A percentile compares a stretch with the other conserved stretches of the same genome.
Evolutionary conservation across 2,329 filamentous ascomycete species (phyloP).

Genomic region (Xylariales sp.): DNA sequence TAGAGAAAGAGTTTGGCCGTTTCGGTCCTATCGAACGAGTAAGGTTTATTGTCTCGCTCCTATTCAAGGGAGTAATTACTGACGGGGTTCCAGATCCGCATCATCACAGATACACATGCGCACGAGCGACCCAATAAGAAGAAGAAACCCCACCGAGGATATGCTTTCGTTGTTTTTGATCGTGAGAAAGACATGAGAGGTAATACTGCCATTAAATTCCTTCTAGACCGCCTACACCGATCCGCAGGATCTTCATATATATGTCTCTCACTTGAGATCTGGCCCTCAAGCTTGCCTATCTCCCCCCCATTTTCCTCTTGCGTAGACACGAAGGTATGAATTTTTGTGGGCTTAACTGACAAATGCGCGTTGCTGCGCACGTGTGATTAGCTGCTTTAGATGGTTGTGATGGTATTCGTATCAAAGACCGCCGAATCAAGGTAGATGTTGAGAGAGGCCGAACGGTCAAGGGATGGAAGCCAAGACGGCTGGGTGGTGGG

Average conservation of each 20-base stretch:
- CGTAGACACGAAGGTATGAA: constrained; percentile 55
- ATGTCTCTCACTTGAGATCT: constrained; percentile 61
- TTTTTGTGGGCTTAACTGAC: constrained; percentile 76
- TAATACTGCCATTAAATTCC: constrained; percentile 68
- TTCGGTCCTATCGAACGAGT: constrained; percentile 95
- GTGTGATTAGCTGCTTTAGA: constrained; percentile 86
- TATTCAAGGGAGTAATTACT: constrained; percentile 10
- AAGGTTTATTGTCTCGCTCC: constrained; percentile 50
- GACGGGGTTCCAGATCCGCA: constrained; percentile 74
- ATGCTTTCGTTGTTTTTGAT: constrained; percentile 97
- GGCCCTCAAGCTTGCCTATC: constrained; percentile 70
- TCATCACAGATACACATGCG: constrained; percentile 81
- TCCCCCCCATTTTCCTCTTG: constrained; percentile 45
- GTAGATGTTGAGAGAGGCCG: constrained; percentile 97
- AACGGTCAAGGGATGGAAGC: constrained; percentile 93
- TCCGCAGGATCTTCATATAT: constrained; percentile 47
- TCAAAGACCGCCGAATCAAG: constrained; percentile 90
- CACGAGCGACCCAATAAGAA: constrained; percentile 78
- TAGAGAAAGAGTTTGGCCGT: constrained; percentile 92
- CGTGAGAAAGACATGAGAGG: constrained; percentile 99
- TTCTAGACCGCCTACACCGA: constrained; percentile 49
- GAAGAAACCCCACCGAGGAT: constrained; percentile 85
- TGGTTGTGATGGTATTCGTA: constrained; percentile 84
- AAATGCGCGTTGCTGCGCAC: constrained; percentile 69
- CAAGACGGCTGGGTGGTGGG: constrained; percentile 89